Evolutionary conservation across 345 rosid species (phyloP).

Genomic region (Syzygium aqueum): DNA sequence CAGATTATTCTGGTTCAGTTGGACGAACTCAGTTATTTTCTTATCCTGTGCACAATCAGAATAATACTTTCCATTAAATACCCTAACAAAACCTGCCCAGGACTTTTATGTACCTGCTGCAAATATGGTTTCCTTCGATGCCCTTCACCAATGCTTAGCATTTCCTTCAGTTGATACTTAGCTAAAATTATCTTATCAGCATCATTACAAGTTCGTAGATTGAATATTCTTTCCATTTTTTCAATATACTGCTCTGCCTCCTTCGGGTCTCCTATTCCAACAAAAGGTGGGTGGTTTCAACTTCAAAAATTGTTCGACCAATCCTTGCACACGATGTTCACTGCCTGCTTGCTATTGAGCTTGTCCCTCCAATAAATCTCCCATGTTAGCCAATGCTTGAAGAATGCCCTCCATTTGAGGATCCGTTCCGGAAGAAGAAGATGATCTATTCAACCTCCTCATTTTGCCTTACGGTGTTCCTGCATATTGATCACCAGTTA

Average conservation of each 20-base stretch:
- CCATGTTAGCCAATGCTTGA: background rate
- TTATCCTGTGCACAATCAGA: background rate
- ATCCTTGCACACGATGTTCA: background rate
- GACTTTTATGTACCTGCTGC: accelerated
- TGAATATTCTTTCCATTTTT: background rate
- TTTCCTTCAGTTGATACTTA: background rate
- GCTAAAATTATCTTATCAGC: background rate
- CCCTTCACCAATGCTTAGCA: background rate
- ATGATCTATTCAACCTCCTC: background rate
- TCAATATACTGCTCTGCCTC: background rate
- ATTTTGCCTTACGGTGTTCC: background rate
- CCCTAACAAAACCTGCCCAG: background rate
- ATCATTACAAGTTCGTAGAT: background rate
- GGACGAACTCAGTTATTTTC: background rate
- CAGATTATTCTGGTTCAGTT: too few species aligned
- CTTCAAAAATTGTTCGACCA: background rate
- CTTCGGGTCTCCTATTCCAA: background rate
- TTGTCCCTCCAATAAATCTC: background rate
- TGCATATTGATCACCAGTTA: background rate
- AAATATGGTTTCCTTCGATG: background rate
- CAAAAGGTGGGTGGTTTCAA: background rate
- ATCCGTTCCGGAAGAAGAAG: background rate
- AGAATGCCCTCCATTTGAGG: background rate
- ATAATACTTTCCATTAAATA: background rate
- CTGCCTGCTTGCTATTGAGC: background rate